Conservation (phyloP, 441 rosid genomes). For the Croton laevigatus region DNA sequence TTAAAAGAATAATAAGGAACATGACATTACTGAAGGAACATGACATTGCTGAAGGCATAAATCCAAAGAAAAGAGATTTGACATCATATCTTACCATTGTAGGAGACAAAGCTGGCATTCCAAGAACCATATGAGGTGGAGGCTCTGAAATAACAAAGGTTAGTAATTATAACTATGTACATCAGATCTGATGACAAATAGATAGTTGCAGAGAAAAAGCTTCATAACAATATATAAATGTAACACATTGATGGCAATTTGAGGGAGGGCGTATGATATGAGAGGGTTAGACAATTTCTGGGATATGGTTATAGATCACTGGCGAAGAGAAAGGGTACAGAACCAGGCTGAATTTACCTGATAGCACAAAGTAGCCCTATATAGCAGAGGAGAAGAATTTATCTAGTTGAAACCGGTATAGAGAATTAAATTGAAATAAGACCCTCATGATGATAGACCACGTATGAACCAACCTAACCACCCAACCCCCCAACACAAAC, state of each 20-base stretch:
- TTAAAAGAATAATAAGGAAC: conserved; percentile 19
- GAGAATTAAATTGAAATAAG: background rate
- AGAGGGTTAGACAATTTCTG: background rate
- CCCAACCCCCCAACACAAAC: too few relatives aligned
- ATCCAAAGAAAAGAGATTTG: background rate
- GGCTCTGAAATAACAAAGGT: conserved; percentile 39
- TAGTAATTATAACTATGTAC: background rate
- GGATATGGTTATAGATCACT: background rate
- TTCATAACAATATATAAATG: background rate
- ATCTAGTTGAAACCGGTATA: background rate
- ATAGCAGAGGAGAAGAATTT: background rate
- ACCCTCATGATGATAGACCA: too few relatives aligned
- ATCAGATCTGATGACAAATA: background rate
- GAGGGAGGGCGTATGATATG: background rate
- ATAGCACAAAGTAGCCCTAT: background rate
- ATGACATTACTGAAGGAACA: conserved; percentile 23
- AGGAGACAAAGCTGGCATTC: conserved; percentile 98
- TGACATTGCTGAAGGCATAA: conserved; percentile 23
- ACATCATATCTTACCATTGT: conserved; percentile 64
- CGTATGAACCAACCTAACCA: background rate
- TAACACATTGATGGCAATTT: background rate
- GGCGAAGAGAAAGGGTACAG: background rate
- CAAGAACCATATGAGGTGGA: conserved; percentile 57
- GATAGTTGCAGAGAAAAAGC: too few relatives aligned
- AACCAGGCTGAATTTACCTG: background rate